These are phyloP conservation scores for Alternaria sp. DNA, from an alignment of 2,329 filamentous ascomycete genomes.

Conservation along the genomic window DNA sequence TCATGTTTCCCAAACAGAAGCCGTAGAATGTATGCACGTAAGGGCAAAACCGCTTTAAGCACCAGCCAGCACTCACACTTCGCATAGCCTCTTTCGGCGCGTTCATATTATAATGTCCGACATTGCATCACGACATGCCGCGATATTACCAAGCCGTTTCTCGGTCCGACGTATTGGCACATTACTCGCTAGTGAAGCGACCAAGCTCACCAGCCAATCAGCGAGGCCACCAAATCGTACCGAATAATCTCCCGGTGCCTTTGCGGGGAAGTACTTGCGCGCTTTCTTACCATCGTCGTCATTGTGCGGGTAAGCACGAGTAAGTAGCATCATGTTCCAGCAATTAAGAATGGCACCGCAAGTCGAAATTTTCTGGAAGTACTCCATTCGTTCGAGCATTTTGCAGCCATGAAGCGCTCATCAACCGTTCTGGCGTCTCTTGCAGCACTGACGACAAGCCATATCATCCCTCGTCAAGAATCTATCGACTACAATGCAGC, in stretches of 20 bases:
- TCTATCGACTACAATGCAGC: slow-evolving; percentile 24
- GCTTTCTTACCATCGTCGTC: slow-evolving; percentile 11
- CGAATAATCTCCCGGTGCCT: slow-evolving; percentile 4
- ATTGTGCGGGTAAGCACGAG: slow-evolving; percentile 1
- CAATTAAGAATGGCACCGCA: slow-evolving; percentile 7
- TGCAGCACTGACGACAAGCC: slow-evolving; percentile 7
- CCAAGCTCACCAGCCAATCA: neutral
- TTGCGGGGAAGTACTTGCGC: slow-evolving; percentile 11
- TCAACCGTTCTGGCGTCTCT: slow-evolving; percentile 5
- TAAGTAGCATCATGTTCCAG: neutral
- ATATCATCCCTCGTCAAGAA: slow-evolving; percentile 18
- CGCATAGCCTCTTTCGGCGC: neutral
- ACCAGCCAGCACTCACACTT: neutral
- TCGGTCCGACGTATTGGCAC: slow-evolving; percentile 2
- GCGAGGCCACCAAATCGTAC: neutral
- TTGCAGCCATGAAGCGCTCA: slow-evolving; percentile 12
- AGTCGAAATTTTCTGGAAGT: neutral
- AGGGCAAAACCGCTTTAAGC: neutral
- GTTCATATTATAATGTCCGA: neutral
- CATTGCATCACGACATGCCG: neutral
- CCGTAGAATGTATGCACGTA: neutral
- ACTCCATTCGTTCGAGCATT: neutral
- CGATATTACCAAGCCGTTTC: neutral
- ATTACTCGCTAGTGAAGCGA: slow-evolving; percentile 8
- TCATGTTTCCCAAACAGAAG: slow-evolving; percentile 33